phyloP scores from a whole-genome alignment of 2,329 filamentous ascomycete species.

The Alternaria arborescens region DNA sequence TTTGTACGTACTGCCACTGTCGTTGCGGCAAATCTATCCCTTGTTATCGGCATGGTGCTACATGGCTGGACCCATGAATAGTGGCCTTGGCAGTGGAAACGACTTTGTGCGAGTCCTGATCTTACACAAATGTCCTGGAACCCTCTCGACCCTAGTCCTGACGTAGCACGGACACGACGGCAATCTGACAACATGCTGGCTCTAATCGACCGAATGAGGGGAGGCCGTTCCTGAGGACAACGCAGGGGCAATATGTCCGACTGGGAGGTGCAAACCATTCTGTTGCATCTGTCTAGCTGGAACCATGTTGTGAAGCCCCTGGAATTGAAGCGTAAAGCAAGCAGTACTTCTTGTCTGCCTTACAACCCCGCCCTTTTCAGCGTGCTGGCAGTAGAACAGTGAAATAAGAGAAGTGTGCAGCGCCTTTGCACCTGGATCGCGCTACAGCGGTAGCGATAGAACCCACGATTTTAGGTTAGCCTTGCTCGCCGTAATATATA shows the following conservation, averaged over 20 bases:
- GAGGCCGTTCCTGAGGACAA: background rate
- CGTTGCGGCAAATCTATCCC: slow-evolving; percentile 12
- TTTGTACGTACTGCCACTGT: slow-evolving; percentile 9
- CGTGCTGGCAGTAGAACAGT: background rate
- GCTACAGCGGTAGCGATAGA: background rate
- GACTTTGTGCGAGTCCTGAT: slow-evolving; percentile 15
- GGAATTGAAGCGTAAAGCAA: background rate
- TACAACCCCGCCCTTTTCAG: background rate
- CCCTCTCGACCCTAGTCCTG: slow-evolving; percentile 1
- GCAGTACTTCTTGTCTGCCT: background rate
- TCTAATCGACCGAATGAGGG: background rate
- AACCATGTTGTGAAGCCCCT: background rate
- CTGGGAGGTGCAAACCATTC: background rate
- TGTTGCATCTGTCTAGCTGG: slow-evolving; percentile 1
- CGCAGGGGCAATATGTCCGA: background rate
- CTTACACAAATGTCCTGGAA: slow-evolving; percentile 7
- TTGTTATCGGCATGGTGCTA: slow-evolving; percentile 11
- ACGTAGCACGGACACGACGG: slow-evolving; percentile 9
- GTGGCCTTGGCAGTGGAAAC: slow-evolving; percentile 3
- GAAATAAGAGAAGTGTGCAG: background rate
- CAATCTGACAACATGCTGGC: slow-evolving; percentile 6
- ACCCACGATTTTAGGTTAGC: background rate
- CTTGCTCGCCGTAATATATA: background rate
- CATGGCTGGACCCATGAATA: background rate
- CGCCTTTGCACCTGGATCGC: background rate